These are phyloP conservation scores for Penicillium sp. DNA, from an alignment of 2,329 filamentous ascomycete species.

Conservation along the genomic window DNA sequence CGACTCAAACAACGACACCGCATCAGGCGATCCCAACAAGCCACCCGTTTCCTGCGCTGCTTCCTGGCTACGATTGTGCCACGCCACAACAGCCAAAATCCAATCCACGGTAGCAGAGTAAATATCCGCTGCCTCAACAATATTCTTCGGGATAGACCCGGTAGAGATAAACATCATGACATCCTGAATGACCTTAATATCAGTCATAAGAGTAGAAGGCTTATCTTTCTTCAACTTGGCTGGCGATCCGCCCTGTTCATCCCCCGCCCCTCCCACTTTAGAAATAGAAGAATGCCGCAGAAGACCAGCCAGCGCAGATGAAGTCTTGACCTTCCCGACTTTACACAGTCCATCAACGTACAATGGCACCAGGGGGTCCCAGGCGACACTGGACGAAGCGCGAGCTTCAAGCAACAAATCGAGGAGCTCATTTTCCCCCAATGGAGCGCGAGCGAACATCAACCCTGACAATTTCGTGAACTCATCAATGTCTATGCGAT, in stretches of 20 bases:
- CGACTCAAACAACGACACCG: slow-evolving; percentile 41
- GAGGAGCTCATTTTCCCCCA: slow-evolving; percentile 33
- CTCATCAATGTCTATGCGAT: slow-evolving; percentile 38
- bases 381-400: slow-evolving; percentile 32
- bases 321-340: slow-evolving; percentile 32
- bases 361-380: slow-evolving; percentile 43
- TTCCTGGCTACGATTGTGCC: slow-evolving; percentile 31
- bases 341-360: slow-evolving; percentile 41
- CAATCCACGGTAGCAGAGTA: slow-evolving; percentile 37
- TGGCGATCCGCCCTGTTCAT: neutral
- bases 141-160: slow-evolving; percentile 30
- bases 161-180: slow-evolving; percentile 40
- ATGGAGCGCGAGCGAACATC: slow-evolving; percentile 30
- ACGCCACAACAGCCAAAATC: slow-evolving; percentile 39
- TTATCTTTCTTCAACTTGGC: slow-evolving; percentile 7
- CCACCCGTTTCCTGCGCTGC: slow-evolving; percentile 29
- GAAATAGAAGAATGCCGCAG: slow-evolving; percentile 38
- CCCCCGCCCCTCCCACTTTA: slow-evolving; percentile 12
- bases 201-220: slow-evolving; percentile 40
- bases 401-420: slow-evolving; percentile 37
- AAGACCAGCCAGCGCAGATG: slow-evolving; percentile 33
- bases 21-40: slow-evolving; percentile 36
- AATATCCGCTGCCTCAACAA: slow-evolving; percentile 31
- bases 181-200: slow-evolving; percentile 43
- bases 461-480: slow-evolving; percentile 39